Evolutionary conservation across 257 asterid genomes (phyloP), one percentile per base, ranked within the genome.

Genomic region (Sherardia arvensis): DNA sequence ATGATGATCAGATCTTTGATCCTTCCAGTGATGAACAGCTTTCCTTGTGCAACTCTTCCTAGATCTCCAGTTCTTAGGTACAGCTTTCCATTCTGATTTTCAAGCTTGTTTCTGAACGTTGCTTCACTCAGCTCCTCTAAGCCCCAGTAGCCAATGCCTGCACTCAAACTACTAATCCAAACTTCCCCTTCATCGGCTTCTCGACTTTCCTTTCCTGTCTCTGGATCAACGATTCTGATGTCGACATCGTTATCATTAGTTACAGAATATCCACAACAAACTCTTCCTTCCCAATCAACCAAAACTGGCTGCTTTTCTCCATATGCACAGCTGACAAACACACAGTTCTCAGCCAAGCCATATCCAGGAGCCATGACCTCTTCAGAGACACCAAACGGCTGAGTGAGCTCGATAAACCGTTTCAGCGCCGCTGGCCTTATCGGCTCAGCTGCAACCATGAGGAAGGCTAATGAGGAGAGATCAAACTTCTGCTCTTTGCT

Each of bases 381-480:
- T 71, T 74, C 76, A 49, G 86, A 70, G 65, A 85, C 80, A 8
- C 87, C 94, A 40, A 81, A 85, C 45, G 80, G 76, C 55, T 67
- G 47, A 25, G 90, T 74, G 49, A 83, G 57, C 72, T 82, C 83
- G 47, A 85, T 65, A 69, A 85, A 85, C 70, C 72, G 77, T 61
- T 77, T 82, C 70, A 86, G 57, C 53, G 87, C 78, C 10, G 36
- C 30, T 30, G 79, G 74, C 68, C 95, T 72, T 23, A 86, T 65
- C 10, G 95, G 95, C 64, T 86, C 89, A 23, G 89, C 87, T 30
- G 89, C 89, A 71, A 78, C 72, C 91, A 86, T 86, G 79, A 86
- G 89, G 66, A 86, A 86, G 65, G 69, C 59, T 76, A 86, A 59
- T 49, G 87, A 80, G 21, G 85, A 80, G 63, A 84, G 26, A 69